A percentile compares a stretch with the other conserved stretches of the same genome.
These are phyloP conservation scores for Gloeopeniophorella convolvens DNA, from an alignment of 768 basidiomycete genomes.

Conservation along the genomic window DNA sequence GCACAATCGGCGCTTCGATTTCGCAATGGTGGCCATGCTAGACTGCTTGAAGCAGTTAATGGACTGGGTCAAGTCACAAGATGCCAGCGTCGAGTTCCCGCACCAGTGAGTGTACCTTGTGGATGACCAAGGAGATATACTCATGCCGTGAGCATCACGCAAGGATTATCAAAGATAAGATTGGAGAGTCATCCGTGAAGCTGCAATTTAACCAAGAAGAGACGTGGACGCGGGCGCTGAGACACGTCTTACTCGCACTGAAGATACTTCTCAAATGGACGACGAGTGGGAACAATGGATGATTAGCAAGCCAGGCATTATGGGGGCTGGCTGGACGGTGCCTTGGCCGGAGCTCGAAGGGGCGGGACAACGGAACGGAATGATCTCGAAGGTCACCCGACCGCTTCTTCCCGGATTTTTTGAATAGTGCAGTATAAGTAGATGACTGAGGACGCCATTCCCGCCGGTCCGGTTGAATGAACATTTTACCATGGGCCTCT, in stretches of 20 bases:
- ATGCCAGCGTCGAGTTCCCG: constrained; percentile 68
- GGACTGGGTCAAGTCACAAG: constrained; percentile 75
- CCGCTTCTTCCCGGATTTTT: too few relatives aligned
- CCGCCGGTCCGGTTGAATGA: background rate
- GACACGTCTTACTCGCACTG: constrained; percentile 83
- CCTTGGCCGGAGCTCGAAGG: too few relatives aligned
- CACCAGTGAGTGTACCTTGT: constrained; percentile 61
- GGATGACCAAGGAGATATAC: background rate
- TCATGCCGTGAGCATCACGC: background rate
- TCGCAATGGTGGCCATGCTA: constrained; percentile 92
- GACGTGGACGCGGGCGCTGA: constrained; percentile 87
- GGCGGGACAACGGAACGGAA: too few relatives aligned
- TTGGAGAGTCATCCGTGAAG: constrained; percentile 92
- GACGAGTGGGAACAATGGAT: constrained; percentile 69
- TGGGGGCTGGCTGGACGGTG: too few relatives aligned
- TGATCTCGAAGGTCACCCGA: too few relatives aligned
- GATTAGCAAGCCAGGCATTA: constrained; percentile 19
- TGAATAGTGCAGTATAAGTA: too few relatives aligned
- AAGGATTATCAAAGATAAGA: constrained; percentile 86
- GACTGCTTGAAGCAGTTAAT: constrained; percentile 91
- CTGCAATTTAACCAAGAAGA: constrained; percentile 95
- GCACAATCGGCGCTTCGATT: constrained; percentile 93
- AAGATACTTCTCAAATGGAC: constrained; percentile 87
- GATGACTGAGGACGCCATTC: too few relatives aligned
- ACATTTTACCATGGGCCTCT: constrained; percentile 66